A percentile compares a stretch with the other conserved stretches of the same genome.
Evolutionary conservation across 2,329 filamentous ascomycete genomes (phyloP).

Genomic region (Aphanocladium album): DNA sequence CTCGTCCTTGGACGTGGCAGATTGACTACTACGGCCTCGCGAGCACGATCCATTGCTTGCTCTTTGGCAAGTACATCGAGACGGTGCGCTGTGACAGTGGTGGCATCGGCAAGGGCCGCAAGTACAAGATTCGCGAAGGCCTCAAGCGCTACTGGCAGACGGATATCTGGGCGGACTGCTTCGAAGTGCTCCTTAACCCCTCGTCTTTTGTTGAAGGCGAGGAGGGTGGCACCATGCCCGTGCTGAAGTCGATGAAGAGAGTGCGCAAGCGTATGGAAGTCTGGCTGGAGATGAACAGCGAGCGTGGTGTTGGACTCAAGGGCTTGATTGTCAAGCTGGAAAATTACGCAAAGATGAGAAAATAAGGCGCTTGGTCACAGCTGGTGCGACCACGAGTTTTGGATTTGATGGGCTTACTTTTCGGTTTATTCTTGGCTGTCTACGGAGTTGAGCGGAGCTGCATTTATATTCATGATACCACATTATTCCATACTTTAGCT

Average conservation of each 20-base stretch:
- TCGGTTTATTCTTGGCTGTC: neutral
- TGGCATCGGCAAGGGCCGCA: constrained; percentile 57
- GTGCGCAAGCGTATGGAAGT: constrained; percentile 75
- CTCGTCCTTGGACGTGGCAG: constrained; percentile 94
- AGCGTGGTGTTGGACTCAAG: constrained; percentile 73
- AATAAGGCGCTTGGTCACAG: constrained; percentile 15
- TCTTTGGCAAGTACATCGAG: constrained; percentile 95
- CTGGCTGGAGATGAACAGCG: constrained; percentile 76
- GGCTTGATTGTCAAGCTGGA: constrained; percentile 62
- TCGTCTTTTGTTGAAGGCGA: constrained; percentile 59
- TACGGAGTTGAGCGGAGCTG: neutral
- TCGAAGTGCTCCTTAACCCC: constrained; percentile 84
- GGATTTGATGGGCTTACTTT: neutral
- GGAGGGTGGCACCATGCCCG: constrained; percentile 64
- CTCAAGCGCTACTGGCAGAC: constrained; percentile 97
- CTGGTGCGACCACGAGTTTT: neutral
- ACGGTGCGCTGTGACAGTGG: constrained; percentile 56
- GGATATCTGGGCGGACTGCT: constrained; percentile 79
- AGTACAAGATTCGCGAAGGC: constrained; percentile 74
- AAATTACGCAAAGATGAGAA: constrained; percentile 36
- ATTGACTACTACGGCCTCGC: constrained; percentile 94
- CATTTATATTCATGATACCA: constrained; percentile 7
- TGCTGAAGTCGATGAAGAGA: constrained; percentile 62
- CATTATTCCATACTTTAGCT: neutral
- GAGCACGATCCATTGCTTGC: constrained; percentile 77